Percentiles rank a stretch among this genome's conserved stretches.
These are phyloP conservation scores for Talaromyces stipitatus DNA, from an alignment of 495 filamentous ascomycete genomes.

Conservation along the genomic window DNA sequence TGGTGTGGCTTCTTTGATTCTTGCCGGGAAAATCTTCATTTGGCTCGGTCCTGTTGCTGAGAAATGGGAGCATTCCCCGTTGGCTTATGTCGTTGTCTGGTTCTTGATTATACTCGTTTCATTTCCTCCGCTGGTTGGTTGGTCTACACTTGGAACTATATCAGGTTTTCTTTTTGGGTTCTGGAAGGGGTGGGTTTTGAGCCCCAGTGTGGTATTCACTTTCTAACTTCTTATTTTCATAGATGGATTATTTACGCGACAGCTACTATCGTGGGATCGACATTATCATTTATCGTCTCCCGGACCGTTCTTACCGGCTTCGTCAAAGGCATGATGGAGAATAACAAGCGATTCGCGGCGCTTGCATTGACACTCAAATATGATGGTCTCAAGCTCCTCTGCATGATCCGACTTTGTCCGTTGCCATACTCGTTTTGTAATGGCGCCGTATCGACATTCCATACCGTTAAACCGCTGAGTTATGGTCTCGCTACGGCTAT, in stretches of 20 bases:
- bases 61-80: constrained; percentile 58
- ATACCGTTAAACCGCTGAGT: constrained; percentile 66
- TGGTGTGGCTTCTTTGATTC: constrained; percentile 61
- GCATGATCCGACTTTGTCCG: constrained; percentile 90
- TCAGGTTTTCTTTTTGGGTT: constrained; percentile 93
- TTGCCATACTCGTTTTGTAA: constrained; percentile 93
- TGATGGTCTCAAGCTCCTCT: constrained; percentile 81
- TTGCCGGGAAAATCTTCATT: constrained; percentile 68
- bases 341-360: constrained; percentile 71
- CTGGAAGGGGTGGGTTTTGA: constrained; percentile 60
- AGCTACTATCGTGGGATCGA: constrained; percentile 71
- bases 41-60: constrained; percentile 61
- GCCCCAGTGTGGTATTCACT: not conserved
- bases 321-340: constrained; percentile 70
- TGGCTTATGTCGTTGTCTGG: constrained; percentile 78
- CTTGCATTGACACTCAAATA: constrained; percentile 60
- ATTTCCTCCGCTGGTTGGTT: constrained; percentile 89
- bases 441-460: constrained; percentile 88
- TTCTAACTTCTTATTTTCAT: constrained; percentile 4
- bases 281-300: constrained; percentile 69
- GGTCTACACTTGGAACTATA: constrained; percentile 77
- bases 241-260: constrained; percentile 77
- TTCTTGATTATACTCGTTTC: constrained; percentile 65
- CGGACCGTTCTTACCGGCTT: constrained; percentile 69
- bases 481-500: constrained; percentile 78